Evolutionary conservation across 2,329 filamentous ascomycete species (phyloP), one percentile per base, ranked within the genome.

Genomic region (Curvularia verruculosa): DNA sequence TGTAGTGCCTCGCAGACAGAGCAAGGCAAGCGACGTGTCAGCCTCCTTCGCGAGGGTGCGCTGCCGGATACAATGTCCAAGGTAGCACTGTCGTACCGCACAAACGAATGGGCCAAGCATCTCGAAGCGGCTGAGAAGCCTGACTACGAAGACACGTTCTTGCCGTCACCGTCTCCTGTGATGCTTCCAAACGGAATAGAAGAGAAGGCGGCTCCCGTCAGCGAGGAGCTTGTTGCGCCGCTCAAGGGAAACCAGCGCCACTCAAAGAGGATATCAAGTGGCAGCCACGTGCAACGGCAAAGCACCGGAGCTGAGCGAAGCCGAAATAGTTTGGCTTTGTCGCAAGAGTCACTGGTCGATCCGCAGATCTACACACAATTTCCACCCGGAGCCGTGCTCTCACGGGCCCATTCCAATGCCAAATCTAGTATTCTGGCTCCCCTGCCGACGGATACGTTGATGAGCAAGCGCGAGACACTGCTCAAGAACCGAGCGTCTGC

Each of bases 71-170:
- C 86, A 12, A 77, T 92, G 31, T 95, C 92, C 1, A 88, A 86
- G 59, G 85, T 96, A 8, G 89, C 92, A 1, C 81, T 91, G 73
- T 90, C 89, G 0, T 96, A 95, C 71, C 86, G 94, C 55, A 97
- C 92, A 1, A 96, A 96, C 63, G 94, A 98, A 77, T 98, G 94
- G 94, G 92, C 92, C 0, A 97, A 96, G 74, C 92, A 96, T 74
- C 82, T 96, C 10, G 87, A 87, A 61, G 80, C 84, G 40, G 92
- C 94, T 6, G 93, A 97, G 15, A 79, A 80, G 5, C 92, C 92
- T 1, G 84, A 87, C 46, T 75, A 84, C 0, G 88, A 91, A 7
- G 83, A 86, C 1, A 74, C 90, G 12, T 80, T 84, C 23, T 70
- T 85, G 3, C 71, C 75, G 3, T 64, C 66, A 63, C 82, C 72